Evolutionary conservation across 768 basidiomycete genomes (phyloP), one percentile per base, ranked within the genome.

Genomic region (Mycena kentingensis): DNA sequence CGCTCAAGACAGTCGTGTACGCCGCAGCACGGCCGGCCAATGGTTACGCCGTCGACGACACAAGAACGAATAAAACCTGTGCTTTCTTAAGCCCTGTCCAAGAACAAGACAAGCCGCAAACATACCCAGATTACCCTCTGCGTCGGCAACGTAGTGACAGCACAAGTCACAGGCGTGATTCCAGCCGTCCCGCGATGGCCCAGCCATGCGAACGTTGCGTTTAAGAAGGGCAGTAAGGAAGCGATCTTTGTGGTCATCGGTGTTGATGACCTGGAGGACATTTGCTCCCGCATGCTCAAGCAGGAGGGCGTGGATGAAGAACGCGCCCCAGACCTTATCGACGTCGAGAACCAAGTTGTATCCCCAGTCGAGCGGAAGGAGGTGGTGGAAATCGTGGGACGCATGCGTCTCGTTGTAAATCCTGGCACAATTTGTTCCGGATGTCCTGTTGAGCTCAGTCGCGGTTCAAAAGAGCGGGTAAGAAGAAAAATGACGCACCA

Each of bases 381-480:
- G 15, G 3, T 31, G 19, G 5, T 32, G 19, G 2, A 52, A 16
- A 18, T 45, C 10, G 8, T 12, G 12, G 19, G 57, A 36, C 4
- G 39, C 24, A 3, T 63, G 24, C 4, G 51, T 52, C n/a, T 54
- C 37, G 47, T 69, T 67, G 46, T 70, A 70, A 12, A 67, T 67
- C 1, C 63, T 52, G 1, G 67, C 70, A 32, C 64, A 66, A 44
- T 69, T 69, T 1, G 63, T 60, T 18, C 58, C 66, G 1, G 68
- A 72, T 4, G 57, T 58, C 63, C 66, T 60, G 29, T 35, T 18
- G 41, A 46, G 39, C 45, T 3, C 31, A 15, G 19, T 18, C 31
- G 8, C 48, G 58, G 45, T 60, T 16, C 32, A 44, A 8, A n/a
- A 49, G 22, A 12, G 34, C 1, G 16, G 16, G 29, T n/a, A 51